A percentile compares a stretch with the other conserved stretches of the same genome.
Conservation (phyloP, 768 basidiomycete species). For the Collybia sp. region DNA sequence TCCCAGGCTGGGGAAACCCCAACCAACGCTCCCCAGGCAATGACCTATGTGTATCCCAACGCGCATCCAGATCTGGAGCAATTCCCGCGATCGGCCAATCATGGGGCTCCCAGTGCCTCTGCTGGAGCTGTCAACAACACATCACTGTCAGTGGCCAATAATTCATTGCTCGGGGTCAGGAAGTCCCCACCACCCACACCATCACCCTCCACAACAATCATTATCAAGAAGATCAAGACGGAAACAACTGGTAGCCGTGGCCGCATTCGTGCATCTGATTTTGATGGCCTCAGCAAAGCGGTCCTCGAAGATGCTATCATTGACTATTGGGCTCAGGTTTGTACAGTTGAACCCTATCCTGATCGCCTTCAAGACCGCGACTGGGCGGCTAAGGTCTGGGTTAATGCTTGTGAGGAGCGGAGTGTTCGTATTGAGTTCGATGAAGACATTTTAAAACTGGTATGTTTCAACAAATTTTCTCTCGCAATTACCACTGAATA, state of each 20-base stretch:
- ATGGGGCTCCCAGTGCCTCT: too few relatives aligned
- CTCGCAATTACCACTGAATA: not conserved
- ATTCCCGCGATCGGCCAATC: not conserved
- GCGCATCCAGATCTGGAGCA: not conserved
- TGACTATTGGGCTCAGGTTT: not conserved
- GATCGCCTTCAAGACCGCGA: not conserved
- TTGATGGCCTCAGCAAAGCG: slow-evolving; percentile 1
- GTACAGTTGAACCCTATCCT: not conserved
- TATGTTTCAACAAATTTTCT: not conserved
- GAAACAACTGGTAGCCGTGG: not conserved
- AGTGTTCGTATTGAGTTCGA: slow-evolving; percentile 1
- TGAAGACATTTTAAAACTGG: slow-evolving; percentile 2
- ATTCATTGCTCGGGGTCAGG: slow-evolving; percentile 1
- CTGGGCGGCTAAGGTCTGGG: not conserved
- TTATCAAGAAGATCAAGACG: slow-evolving; percentile 1
- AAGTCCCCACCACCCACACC: slow-evolving; percentile 1
- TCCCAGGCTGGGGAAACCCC: not conserved
- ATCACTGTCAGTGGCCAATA: not conserved
- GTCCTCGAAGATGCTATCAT: slow-evolving; percentile 1
- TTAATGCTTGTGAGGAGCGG: slow-evolving; percentile 1
- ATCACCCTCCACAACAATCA: not conserved
- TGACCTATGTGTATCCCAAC: not conserved
- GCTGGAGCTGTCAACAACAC: too few relatives aligned
- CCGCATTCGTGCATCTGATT: not conserved
- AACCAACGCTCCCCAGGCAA: not conserved